Conservation (phyloP, 768 basidiomycete species). For the Tulasnella sp. region DNA sequence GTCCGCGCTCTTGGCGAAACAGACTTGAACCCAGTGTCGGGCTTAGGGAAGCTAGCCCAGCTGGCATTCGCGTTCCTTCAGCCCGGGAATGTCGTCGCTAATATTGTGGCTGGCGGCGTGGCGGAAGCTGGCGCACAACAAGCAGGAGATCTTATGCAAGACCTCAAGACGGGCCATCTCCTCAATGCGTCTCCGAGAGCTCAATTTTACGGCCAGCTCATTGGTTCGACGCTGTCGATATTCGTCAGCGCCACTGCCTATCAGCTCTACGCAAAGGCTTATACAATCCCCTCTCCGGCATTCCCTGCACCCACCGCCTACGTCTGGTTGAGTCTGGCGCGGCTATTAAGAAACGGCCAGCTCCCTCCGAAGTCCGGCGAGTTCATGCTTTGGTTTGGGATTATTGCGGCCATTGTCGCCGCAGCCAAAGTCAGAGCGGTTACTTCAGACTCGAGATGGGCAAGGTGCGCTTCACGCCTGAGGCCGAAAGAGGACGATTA, state of each 20-base stretch:
- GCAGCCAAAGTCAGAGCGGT: conserved; percentile 65
- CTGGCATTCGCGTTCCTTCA: conserved; percentile 93
- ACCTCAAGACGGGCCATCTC: conserved; percentile 96
- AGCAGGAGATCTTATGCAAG: conserved; percentile 99
- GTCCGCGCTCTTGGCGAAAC: conserved; percentile 96
- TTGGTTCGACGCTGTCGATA: conserved; percentile 87
- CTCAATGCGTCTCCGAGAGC: conserved; percentile 88
- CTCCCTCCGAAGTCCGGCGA: conserved; percentile 72
- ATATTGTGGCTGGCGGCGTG: conserved; percentile 96
- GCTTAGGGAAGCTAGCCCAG: conserved; percentile 93
- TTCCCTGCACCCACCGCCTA: conserved; percentile 96
- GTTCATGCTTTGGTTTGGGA: conserved; percentile 81
- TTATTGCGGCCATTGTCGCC: conserved; percentile 69
- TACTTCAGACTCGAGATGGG: conserved; percentile 54
- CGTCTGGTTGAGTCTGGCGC: conserved; percentile 83
- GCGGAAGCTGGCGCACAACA: conserved; percentile 94
- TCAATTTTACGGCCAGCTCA: conserved; percentile 91
- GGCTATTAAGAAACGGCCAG: conserved; percentile 76
- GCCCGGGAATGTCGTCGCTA: conserved; percentile 95
- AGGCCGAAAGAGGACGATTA: neutral
- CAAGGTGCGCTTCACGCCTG: conserved; percentile 42
- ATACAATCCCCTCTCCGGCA: conserved; percentile 88
- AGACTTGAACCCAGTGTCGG: conserved; percentile 89
- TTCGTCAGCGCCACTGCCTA: conserved; percentile 88
- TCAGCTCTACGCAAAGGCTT: conserved; percentile 82